Evolutionary conservation across 805 yeast genomes (phyloP).

Genomic region (Suhomyces sp.): DNA sequence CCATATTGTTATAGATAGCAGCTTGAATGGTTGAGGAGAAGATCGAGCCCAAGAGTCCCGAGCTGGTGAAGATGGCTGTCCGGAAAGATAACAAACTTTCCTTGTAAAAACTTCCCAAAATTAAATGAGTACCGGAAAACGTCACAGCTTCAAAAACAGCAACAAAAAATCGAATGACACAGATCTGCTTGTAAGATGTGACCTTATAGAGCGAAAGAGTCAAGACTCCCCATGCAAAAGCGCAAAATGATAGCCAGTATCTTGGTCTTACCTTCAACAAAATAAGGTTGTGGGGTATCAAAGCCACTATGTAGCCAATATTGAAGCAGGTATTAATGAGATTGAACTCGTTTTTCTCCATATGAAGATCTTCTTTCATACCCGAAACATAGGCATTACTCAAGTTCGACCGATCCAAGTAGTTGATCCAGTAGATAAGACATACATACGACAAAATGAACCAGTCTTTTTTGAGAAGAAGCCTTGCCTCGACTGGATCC

Average conservation of each 20-base stretch:
- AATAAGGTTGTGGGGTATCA: constrained; percentile 60
- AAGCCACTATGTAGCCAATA: constrained; percentile 59
- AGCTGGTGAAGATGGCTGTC: constrained; percentile 52
- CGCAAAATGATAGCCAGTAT: constrained; percentile 53
- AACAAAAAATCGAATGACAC: constrained; percentile 58
- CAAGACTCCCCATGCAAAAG: constrained; percentile 54
- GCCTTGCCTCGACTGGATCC: constrained; percentile 28
- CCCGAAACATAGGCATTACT: constrained; percentile 66
- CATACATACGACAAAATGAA: constrained; percentile 42
- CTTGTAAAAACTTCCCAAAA: constrained; percentile 53
- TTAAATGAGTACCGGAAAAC: constrained; percentile 52
- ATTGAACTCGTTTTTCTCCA: constrained; percentile 50
- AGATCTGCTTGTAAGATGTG: constrained; percentile 45
- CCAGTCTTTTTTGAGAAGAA: constrained; percentile 38
- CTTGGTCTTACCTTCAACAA: constrained; percentile 53
- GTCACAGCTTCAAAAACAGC: constrained; percentile 61
- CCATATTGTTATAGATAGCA: constrained; percentile 47
- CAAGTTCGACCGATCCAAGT: constrained; percentile 56
- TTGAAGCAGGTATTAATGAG: constrained; percentile 54
- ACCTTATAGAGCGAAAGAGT: constrained; percentile 52
- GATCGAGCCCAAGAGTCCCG: constrained; percentile 54
- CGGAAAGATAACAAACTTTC: constrained; percentile 28
- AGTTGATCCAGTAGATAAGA: constrained; percentile 47
- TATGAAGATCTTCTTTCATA: constrained; percentile 53
- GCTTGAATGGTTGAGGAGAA: constrained; percentile 56